Conservation (phyloP, 1,139 yeast genomes). For the Waltiozyma sp. region DNA sequence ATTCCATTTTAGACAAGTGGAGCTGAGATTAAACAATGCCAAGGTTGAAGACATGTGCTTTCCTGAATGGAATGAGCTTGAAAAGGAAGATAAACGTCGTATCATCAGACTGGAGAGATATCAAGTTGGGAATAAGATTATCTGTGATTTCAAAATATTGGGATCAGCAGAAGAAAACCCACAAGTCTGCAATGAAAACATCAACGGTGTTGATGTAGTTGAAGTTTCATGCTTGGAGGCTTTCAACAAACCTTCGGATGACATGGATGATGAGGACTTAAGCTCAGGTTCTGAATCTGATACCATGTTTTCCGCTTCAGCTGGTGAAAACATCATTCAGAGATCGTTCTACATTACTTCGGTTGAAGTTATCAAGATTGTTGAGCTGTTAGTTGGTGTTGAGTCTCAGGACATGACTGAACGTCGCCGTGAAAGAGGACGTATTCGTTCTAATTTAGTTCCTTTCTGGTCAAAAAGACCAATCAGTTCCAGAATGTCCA, state of each 20-base stretch:
- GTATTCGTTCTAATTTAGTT: slow-evolving; percentile 52
- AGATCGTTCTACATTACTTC: slow-evolving; percentile 47
- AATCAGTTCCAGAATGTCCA: slow-evolving; percentile 36
- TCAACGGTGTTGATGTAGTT: slow-evolving; percentile 32
- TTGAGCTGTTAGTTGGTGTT: slow-evolving; percentile 46
- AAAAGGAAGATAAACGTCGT: slow-evolving; percentile 39
- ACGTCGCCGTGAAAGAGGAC: slow-evolving; percentile 44
- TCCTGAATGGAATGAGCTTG: slow-evolving; percentile 38
- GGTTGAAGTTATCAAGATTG: slow-evolving; percentile 55
- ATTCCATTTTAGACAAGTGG: slow-evolving; percentile 34
- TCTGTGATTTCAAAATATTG: slow-evolving; percentile 38
- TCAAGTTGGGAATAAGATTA: slow-evolving; percentile 36
- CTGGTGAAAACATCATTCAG: slow-evolving; percentile 9
- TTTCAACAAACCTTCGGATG: slow-evolving; percentile 25
- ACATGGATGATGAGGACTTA: slow-evolving; percentile 22
- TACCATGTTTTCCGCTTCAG: slow-evolving; percentile 1
- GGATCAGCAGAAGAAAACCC: slow-evolving; percentile 43
- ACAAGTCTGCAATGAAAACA: slow-evolving; percentile 21
- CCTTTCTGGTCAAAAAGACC: slow-evolving; percentile 62
- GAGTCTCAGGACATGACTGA: slow-evolving; percentile 35
- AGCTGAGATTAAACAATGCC: slow-evolving; percentile 34
- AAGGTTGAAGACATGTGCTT: slow-evolving; percentile 35
- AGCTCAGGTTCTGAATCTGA: neutral
- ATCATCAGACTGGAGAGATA: slow-evolving; percentile 46
- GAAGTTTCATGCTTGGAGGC: slow-evolving; percentile 52